Evolutionary conservation across 2,329 filamentous ascomycete species (phyloP).

Genomic region (Aplosporella prunicola): DNA sequence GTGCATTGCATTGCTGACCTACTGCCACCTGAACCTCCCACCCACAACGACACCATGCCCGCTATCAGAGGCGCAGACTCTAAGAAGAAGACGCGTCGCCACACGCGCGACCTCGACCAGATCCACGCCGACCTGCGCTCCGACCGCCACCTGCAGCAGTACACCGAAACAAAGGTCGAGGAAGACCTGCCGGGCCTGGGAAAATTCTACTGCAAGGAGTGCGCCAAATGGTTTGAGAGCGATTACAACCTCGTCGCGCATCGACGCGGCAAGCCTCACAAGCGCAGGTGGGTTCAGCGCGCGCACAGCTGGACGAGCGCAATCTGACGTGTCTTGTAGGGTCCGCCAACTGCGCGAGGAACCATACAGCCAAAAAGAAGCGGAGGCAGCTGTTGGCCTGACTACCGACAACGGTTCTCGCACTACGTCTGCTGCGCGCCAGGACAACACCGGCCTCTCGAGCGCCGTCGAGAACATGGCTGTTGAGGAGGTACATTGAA

Average conservation of each 20-base stretch:
- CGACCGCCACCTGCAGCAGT: slow-evolving; percentile 69
- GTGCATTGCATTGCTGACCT: no score
- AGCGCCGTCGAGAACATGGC: slow-evolving; percentile 5
- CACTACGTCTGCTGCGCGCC: slow-evolving; percentile 18
- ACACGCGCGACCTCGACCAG: slow-evolving; percentile 78
- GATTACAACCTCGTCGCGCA: slow-evolving; percentile 68
- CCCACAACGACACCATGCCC: slow-evolving; percentile 31
- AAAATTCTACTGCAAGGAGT: slow-evolving; percentile 79
- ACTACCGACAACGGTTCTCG: slow-evolving; percentile 56
- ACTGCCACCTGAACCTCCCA: neutral
- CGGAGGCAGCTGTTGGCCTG: slow-evolving; percentile 69
- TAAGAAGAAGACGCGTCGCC: slow-evolving; percentile 39
- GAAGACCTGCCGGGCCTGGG: slow-evolving; percentile 88
- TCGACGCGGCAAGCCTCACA: slow-evolving; percentile 82
- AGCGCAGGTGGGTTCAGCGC: slow-evolving; percentile 55
- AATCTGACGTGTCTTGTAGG: slow-evolving; percentile 38
- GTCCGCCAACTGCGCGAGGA: slow-evolving; percentile 74
- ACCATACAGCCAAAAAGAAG: slow-evolving; percentile 76
- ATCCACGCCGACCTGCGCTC: slow-evolving; percentile 73
- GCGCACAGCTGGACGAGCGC: neutral
- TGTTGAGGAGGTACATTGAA: slow-evolving; percentile 6
- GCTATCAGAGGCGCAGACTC: slow-evolving; percentile 41
- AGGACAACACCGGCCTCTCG: slow-evolving; percentile 7
- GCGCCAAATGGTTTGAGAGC: slow-evolving; percentile 92
- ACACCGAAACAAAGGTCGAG: slow-evolving; percentile 65